Percentiles rank a stretch among this genome's conserved stretches.
Conservation (phyloP, 1,284 basidiomycete species). For the Ustilago sp. region DNA sequence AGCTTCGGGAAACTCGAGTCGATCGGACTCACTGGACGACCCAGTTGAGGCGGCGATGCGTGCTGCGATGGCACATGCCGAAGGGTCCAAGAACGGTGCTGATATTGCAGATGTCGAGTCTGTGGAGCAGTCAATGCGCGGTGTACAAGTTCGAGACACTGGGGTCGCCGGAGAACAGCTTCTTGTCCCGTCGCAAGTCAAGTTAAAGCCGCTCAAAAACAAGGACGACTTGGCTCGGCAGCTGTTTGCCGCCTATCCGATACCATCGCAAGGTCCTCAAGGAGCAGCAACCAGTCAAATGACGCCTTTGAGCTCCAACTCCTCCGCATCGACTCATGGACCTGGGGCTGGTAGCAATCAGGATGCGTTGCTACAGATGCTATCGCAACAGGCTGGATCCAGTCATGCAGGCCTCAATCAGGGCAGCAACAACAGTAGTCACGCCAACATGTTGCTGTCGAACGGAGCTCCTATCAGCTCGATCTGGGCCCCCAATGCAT, state of each 20-base stretch:
- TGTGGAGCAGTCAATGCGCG: conserved; percentile 43
- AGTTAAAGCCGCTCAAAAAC: conserved; percentile 13
- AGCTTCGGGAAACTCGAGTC: conserved; percentile 17
- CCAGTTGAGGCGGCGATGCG: conserved; percentile 64
- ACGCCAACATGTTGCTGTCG: conserved; percentile 23
- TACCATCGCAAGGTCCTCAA: conserved; percentile 5
- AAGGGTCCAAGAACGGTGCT: conserved; percentile 6
- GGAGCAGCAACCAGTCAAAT: conserved; percentile 10
- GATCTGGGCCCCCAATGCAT: conserved; percentile 43
- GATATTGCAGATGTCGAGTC: conserved; percentile 10
- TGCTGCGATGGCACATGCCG: conserved; percentile 42
- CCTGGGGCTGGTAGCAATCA: conserved; percentile 24
- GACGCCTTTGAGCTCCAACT: conserved; percentile 12
- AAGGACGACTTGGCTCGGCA: conserved; percentile 27
- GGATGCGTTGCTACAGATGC: conserved; percentile 48
- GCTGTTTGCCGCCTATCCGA: conserved; percentile 32
- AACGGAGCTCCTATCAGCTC: conserved; percentile 49
- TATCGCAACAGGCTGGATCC: conserved; percentile 10
- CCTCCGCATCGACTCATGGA: conserved; percentile 7
- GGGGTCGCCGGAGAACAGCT: conserved; percentile 12
- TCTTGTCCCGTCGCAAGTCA: conserved; percentile 41
- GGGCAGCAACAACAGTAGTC: background rate
- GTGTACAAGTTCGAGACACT: conserved; percentile 33
- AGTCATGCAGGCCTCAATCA: background rate
- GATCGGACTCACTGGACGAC: conserved; percentile 55